Base-by-base conservation (phyloP, 805 yeast genomes). In the Metschnikowia santaceciliae region DNA sequence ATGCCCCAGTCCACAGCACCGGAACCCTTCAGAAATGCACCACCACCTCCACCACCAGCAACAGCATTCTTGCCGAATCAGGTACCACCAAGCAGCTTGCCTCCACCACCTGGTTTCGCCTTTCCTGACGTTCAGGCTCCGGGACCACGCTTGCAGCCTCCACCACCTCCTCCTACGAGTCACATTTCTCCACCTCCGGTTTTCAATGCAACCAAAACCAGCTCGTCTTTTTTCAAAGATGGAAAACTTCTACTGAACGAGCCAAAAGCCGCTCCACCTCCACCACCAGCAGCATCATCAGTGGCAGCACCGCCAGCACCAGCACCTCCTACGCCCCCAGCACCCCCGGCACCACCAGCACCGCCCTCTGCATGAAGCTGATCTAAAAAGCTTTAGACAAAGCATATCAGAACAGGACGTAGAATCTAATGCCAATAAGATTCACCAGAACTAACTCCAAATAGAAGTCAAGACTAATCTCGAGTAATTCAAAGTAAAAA, bases 271-370 rank as follows among this genome's bases (percentile, higher is more conserved):
- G 20, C 37, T 13, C 30, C 43, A 37, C 40, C 30, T 48, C 14
- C 42, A 30, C 26, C 50, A 57, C 62, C 65, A 33, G 62, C 68
- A 11, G 48, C 52, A 36, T 39, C 54, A 4, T 49, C 52, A 30
- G 52, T 61, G 8, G 58, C 50, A 41, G 58, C 52, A 4, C 47
- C 58, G 23, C 41, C 52, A 23, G 48, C 58, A 6, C 51, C 55
- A 14, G 58, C 60, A 15, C 60, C 61, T 34, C 61, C 68, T 20
- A 57, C 61, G n/a, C 49, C 59, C 3, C 53, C 55, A n/a, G 58
- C 60, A n/a, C 59, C 61, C 33, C 62, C 68, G 17, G 58, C 61
- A 15, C 48, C 54, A 33, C 32, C 60, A 11, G 61, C 58, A 41
- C 60, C 37, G 14, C 41, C 35, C 20, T 19, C 47, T 38, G 11